phyloP scores from a whole-genome alignment of 2,329 filamentous ascomycete species.

The Boeremia exigua region DNA sequence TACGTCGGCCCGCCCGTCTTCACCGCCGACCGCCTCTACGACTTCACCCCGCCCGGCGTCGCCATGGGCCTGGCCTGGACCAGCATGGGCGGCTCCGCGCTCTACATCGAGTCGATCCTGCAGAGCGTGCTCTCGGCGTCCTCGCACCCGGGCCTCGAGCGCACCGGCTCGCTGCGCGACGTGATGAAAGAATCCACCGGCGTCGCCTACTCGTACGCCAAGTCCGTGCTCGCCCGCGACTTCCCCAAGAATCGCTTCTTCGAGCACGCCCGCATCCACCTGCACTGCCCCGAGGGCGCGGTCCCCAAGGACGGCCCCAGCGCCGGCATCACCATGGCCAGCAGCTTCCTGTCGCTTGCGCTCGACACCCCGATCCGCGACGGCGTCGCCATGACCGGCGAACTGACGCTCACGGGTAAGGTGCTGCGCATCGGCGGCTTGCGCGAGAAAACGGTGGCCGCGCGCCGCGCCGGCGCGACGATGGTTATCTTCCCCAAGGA shows the following conservation, averaged over 20 bases:
- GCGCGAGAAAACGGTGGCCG: slow-evolving; percentile 96
- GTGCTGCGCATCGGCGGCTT: slow-evolving; percentile 93
- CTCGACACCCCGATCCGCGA: slow-evolving; percentile 79
- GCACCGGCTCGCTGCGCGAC: slow-evolving; percentile 90
- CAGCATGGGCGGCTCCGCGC: slow-evolving; percentile 90
- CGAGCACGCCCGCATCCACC: slow-evolving; percentile 90
- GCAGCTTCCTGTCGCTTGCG: slow-evolving; percentile 83
- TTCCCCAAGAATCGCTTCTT: slow-evolving; percentile 96
- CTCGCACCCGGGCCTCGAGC: slow-evolving; percentile 81
- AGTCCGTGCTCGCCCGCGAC: slow-evolving; percentile 81
- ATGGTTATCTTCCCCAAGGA: slow-evolving; percentile 94
- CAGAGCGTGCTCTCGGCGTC: slow-evolving; percentile 78
- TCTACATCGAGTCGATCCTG: slow-evolving; percentile 96
- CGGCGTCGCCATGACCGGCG: slow-evolving; percentile 95
- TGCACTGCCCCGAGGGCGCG: slow-evolving; percentile 96
- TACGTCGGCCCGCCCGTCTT: slow-evolving; percentile 96
- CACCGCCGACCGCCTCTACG: slow-evolving; percentile 93
- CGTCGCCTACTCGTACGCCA: slow-evolving; percentile 96
- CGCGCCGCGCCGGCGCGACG: slow-evolving; percentile 87
- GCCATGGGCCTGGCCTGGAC: slow-evolving; percentile 99
- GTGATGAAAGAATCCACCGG: slow-evolving; percentile 98
- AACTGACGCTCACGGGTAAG: slow-evolving; percentile 95
- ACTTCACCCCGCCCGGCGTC: slow-evolving; percentile 89
- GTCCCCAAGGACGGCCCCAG: slow-evolving; percentile 83
- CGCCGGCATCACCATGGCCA: slow-evolving; percentile 98